Evolutionary conservation across 2,329 filamentous ascomycete genomes (phyloP), one percentile per base, ranked within the genome.

Genomic region (Neophaeococcomyces mojaviensis): DNA sequence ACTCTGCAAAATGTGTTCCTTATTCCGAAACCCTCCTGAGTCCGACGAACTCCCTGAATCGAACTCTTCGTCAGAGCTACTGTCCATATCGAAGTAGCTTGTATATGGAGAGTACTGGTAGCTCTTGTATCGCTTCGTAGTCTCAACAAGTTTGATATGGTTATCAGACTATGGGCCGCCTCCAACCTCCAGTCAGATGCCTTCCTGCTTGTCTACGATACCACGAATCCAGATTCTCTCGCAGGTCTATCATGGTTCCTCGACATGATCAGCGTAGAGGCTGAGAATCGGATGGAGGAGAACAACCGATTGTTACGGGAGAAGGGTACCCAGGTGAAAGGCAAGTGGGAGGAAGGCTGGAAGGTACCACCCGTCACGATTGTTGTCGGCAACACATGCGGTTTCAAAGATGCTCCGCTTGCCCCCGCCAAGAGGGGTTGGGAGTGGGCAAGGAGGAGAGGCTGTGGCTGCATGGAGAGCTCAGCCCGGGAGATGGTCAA

Each of bases 391-490:
- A 58, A 82, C 61, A 82, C 82, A 58, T 82, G 78, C 63, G 79
- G 82, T 63, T 59, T 82, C 53, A 79, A 80, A 58, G 68, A 72
- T 7, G 65, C 64, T 32, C 64, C 79, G 26, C 69, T 72, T 51
- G 67, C 82, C 19, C 68, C 67, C 42, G 73, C 75, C n/a, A 70
- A 71, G 49, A 70, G 75, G 26, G 79, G 79, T 2, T 60, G 82
- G 56, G 78, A 81, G 55, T 82, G 77, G 70, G 79, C 79, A 46
- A 66, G 78, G 48, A 67, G 63, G 48, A 66, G 72, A 46, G 72
- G 72, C 7, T 82, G 77, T 57, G 78, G 78, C 4, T 83, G 82
- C 59, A 82, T 83, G 79, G 79, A 83, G 66, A 82, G 79, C 22
- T 81, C 77, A 58, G 79, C 79, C 19, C 64, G 78, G 52, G 79